Conservation (phyloP, 768 basidiomycete genomes). For the Pisolithus tinctorius region DNA sequence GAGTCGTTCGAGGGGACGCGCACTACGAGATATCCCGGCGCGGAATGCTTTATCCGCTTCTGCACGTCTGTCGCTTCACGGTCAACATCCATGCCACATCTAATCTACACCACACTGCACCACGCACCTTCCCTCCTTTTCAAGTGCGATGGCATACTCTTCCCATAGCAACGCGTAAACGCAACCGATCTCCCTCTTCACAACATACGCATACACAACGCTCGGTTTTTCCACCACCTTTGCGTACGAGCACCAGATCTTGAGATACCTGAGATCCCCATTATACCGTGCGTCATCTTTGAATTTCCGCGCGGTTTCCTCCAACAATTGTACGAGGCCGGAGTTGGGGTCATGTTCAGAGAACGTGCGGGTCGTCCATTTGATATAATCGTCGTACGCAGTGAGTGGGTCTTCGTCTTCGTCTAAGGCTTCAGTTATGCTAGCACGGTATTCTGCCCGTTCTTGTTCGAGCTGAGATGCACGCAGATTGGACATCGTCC, state of each 20-base stretch:
- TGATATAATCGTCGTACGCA: slow-evolving; percentile 78
- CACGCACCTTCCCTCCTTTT: slow-evolving; percentile 70
- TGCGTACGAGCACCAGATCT: slow-evolving; percentile 87
- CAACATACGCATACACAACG: slow-evolving; percentile 64
- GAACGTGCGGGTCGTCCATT: slow-evolving; percentile 84
- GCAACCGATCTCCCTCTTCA: slow-evolving; percentile 69
- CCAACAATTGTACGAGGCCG: slow-evolving; percentile 74
- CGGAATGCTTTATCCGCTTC: slow-evolving; percentile 81
- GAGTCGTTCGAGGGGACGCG: slow-evolving; percentile 77
- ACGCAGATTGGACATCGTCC: slow-evolving; percentile 19
- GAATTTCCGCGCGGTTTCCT: slow-evolving; percentile 78
- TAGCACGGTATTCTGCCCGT: slow-evolving; percentile 24
- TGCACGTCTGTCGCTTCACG: slow-evolving; percentile 39
- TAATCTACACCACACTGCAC: slow-evolving; percentile 3
- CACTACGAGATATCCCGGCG: slow-evolving; percentile 74
- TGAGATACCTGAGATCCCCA: slow-evolving; percentile 84
- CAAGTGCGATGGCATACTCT: slow-evolving; percentile 80
- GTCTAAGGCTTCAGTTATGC: slow-evolving; percentile 46
- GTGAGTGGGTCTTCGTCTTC: slow-evolving; percentile 87
- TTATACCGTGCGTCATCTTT: slow-evolving; percentile 78
- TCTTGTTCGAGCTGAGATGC: slow-evolving; percentile 25
- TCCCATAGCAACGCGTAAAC: slow-evolving; percentile 80
- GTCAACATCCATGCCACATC: slow-evolving; percentile 5
- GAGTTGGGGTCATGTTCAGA: slow-evolving; percentile 60
- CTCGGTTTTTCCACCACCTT: slow-evolving; percentile 66